Conservation (phyloP, 1,139 yeast species). For the Blastobotrys aristatus region DNA sequence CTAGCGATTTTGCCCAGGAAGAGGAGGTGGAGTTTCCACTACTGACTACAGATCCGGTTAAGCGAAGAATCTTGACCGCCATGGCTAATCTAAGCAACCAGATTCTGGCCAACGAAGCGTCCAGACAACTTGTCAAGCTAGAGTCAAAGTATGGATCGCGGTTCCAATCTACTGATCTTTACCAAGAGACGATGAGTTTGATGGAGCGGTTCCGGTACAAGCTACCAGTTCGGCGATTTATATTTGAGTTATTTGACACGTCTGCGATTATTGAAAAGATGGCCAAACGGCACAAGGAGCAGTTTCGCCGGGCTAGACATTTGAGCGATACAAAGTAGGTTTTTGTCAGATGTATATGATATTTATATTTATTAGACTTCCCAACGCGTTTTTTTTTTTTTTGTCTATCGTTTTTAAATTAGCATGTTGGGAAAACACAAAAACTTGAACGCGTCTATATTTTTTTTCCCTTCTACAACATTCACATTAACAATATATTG, state of each 20-base stretch:
- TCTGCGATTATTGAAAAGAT: constrained; percentile 50
- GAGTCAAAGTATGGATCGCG: constrained; percentile 49
- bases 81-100: constrained; percentile 62
- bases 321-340: constrained; percentile 16
- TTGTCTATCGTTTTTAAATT: no score
- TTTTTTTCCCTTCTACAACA: no score
- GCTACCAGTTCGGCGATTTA: constrained; percentile 56
- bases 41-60: constrained; percentile 37
- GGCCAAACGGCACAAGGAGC: constrained; percentile 24
- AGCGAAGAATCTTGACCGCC: constrained; percentile 48
- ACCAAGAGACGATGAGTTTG: constrained; percentile 54
- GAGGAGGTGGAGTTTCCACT: constrained; percentile 28
- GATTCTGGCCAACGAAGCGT: constrained; percentile 59
- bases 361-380: neutral
- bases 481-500: neutral
- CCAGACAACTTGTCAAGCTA: constrained; percentile 53
- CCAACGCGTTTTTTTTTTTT: neutral
- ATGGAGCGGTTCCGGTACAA: constrained; percentile 66
- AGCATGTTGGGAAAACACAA: no score
- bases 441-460: no score
- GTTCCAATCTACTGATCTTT: constrained; percentile 55
- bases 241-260: constrained; percentile 63
- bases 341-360: neutral
- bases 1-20: constrained; percentile 23
- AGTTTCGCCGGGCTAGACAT: constrained; percentile 23